Percentiles rank a stretch among this genome's conserved stretches.
Conservation (phyloP, 2,329 filamentous ascomycete genomes). For the Pseudogymnoascus sp. region DNA sequence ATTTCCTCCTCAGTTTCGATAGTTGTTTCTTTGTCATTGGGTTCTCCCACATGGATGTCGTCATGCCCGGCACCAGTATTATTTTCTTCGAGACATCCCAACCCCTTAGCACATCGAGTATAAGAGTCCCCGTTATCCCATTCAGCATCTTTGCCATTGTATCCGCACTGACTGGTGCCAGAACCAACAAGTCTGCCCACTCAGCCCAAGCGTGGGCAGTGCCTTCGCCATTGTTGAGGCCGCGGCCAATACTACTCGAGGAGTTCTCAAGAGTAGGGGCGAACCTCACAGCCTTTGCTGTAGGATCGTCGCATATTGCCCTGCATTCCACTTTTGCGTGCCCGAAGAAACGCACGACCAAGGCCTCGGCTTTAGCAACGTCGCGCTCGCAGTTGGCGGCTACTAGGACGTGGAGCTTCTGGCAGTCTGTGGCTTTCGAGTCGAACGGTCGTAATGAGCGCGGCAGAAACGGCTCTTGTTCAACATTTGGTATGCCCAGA, state of each 20-base stretch:
- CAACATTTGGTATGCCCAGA: not conserved
- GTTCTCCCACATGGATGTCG: slow-evolving; percentile 79
- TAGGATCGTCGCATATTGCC: slow-evolving; percentile 58
- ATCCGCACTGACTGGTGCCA: slow-evolving; percentile 78
- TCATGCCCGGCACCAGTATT: slow-evolving; percentile 82
- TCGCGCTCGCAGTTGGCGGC: slow-evolving; percentile 58
- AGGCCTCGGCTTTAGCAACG: slow-evolving; percentile 55
- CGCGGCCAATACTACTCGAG: slow-evolving; percentile 17
- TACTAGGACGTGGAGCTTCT: slow-evolving; percentile 53
- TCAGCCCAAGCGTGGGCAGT: slow-evolving; percentile 57
- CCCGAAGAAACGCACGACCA: slow-evolving; percentile 60
- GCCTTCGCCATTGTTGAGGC: slow-evolving; percentile 10
- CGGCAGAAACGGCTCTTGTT: slow-evolving; percentile 17
- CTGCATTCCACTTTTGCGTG: slow-evolving; percentile 52
- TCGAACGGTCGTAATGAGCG: slow-evolving; percentile 20
- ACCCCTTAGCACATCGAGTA: slow-evolving; percentile 71
- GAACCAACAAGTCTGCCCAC: slow-evolving; percentile 81
- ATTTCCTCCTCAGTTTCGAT: slow-evolving; percentile 72
- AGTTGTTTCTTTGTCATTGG: slow-evolving; percentile 83
- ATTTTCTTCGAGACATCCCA: slow-evolving; percentile 86
- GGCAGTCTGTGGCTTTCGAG: slow-evolving; percentile 39
- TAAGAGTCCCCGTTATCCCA: slow-evolving; percentile 71
- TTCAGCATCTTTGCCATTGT: slow-evolving; percentile 80
- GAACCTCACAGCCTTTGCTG: slow-evolving; percentile 49
- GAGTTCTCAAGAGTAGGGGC: slow-evolving; percentile 25